phyloP scores from a whole-genome alignment of 1,139 yeast genomes.

The Candida labiduridarum region DNA sequence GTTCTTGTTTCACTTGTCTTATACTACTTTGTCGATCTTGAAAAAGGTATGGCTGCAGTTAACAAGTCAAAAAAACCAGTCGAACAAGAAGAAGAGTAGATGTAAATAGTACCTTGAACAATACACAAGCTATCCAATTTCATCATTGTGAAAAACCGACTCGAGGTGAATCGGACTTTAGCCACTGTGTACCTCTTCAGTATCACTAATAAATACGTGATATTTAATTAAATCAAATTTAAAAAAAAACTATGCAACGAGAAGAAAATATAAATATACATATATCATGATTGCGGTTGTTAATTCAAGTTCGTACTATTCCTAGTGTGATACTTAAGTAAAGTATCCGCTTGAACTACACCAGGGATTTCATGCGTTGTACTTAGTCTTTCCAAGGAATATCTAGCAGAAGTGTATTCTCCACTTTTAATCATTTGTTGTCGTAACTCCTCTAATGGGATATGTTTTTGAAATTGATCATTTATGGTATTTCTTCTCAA shows the following conservation, averaged over 20 bases:
- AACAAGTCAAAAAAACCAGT: constrained; percentile 2
- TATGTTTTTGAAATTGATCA: constrained; percentile 31
- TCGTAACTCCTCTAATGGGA: constrained; percentile 40
- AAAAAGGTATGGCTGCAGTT: constrained; percentile 35
- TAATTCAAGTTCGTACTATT: constrained; percentile 34
- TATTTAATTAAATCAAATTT: neutral
- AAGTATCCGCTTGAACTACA: constrained; percentile 51
- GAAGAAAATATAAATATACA: constrained; percentile 1
- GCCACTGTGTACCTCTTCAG: too few species aligned
- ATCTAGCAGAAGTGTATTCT: constrained; percentile 34
- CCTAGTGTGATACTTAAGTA: constrained; percentile 47
- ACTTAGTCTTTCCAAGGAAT: constrained; percentile 41
- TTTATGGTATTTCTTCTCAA: constrained; percentile 36
- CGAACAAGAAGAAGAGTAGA: neutral
- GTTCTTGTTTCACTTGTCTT: constrained; percentile 28
- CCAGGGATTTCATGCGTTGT: constrained; percentile 56
- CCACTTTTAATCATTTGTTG: constrained; percentile 45
- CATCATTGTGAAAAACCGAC: too few species aligned
- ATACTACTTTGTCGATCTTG: constrained; percentile 32
- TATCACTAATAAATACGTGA: too few species aligned
- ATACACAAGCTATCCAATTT: too few species aligned
- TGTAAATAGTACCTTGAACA: neutral
- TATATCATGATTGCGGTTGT: neutral
- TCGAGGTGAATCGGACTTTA: too few species aligned
- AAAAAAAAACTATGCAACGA: constrained; percentile 4